A percentile compares a stretch with the other conserved stretches of the same genome.
phyloP scores from a whole-genome alignment of 768 basidiomycete species.

The Chalciporus chontae region DNA sequence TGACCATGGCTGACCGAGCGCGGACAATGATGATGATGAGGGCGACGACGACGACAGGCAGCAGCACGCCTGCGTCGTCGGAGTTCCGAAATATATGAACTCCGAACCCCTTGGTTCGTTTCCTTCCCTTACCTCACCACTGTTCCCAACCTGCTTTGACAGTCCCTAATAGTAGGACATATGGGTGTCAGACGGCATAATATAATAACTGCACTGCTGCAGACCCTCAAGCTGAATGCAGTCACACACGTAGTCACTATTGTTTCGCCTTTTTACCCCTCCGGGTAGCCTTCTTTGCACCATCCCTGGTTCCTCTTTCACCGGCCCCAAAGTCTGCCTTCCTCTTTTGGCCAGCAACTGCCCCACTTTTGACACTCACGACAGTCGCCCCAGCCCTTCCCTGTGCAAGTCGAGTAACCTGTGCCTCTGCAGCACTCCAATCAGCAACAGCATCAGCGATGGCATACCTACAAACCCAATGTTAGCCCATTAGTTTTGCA shows the following conservation, averaged over 20 bases:
- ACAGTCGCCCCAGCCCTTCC: constrained; percentile 57
- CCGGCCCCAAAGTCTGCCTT: constrained; percentile 41
- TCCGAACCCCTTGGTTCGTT: too few relatives aligned
- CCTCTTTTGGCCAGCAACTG: constrained; percentile 49
- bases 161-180: too few relatives aligned
- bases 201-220: too few relatives aligned
- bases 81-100: too few relatives aligned
- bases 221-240: too few relatives aligned
- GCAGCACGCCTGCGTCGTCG: too few relatives aligned
- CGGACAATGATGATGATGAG: too few relatives aligned
- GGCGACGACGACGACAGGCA: too few relatives aligned
- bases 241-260: constrained; percentile 4
- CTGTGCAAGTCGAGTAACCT: constrained; percentile 53
- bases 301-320: constrained; percentile 43
- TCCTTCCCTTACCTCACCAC: too few relatives aligned
- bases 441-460: constrained; percentile 70
- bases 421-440: constrained; percentile 72
- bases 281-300: constrained; percentile 49
- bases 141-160: too few relatives aligned
- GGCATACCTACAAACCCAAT: constrained; percentile 49
- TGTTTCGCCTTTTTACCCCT: constrained; percentile 41
- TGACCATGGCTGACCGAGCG: too few relatives aligned
- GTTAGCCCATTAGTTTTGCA: neutral
- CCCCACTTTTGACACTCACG: constrained; percentile 63
- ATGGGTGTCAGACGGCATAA: too few relatives aligned